Base-by-base conservation (phyloP, 371 early-diverging fungal genomes). In the Caulochytrium protostelioides region DNA sequence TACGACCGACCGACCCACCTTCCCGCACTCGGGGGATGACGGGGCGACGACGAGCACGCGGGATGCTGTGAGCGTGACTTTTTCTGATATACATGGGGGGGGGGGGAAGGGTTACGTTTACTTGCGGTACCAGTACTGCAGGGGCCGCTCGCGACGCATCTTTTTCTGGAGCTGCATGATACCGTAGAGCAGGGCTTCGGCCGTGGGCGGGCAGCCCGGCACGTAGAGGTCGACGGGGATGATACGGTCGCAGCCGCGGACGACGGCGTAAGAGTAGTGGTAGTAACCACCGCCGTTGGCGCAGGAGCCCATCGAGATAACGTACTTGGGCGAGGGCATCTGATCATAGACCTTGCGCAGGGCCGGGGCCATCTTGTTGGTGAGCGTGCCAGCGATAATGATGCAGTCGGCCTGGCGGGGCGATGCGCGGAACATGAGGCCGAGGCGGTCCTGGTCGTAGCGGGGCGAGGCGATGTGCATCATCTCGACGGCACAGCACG, bases 401-500 rank as follows among this genome's bases (percentile, higher is more conserved):
- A 42, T 42, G 24, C 44, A 18, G 10, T 42, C 42, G 33, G 26
- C 5, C 23, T 42, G 38, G 4, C 42, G 42, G 4, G 42, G 42
- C 4, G 29, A 20, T 4, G 42, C 42, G 14, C 38, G 22, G 33
- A 38, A 38, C 18, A 38, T 31, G 38, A 42, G 44, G 21, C 42
- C 42, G 19, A 42, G 18, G 18, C 42, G 22, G 22, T 42, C 42
- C 28, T 42, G 42, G 32, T 42, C 42, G 28, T 42, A 38, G 14
- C 39, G 17, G 8, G 8, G 13, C 18, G 37, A 80, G 26, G 94
- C 89, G 77, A 87, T 90, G 65, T 92, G 94, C 94, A 89, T 90
- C 62, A 54, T 54, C 38, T 65, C 59, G 7, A 53, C 83, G 50
- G 92, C 95, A 55, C 95, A 94, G 62, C 95, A 94, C 1, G 94